Base-by-base conservation (phyloP, 2,329 filamentous ascomycete genomes). In the Leptodontidium sp. region DNA sequence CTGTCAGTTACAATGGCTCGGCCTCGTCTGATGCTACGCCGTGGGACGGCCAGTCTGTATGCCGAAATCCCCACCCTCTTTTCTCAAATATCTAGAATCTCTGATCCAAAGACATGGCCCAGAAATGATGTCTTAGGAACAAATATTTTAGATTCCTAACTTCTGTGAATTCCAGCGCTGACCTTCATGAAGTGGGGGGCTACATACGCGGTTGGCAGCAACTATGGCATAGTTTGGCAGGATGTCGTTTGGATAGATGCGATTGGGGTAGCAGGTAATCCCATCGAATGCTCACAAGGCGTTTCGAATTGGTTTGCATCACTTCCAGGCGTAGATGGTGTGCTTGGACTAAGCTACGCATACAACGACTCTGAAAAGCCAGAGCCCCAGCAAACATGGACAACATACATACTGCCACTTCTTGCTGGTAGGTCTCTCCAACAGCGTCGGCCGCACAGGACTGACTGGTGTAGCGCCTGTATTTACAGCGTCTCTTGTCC, bases 401-500 rank as follows among this genome's bases (percentile, higher is more conserved):
- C 32, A 32, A 49, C 35, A n/a, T 58, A 58, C 32, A 29, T 57
- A 15, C n/a, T 65, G n/a, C 52, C 43, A 35, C 52, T 38, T 32
- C 21, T 58, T 14, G 53, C 57, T 43, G 24, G 52, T 63, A 58
- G 32, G 43, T 32, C 3, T 24, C 24, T 8, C 24, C 21, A 17
- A 17, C 47, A n/a, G 15, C 11, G 15, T 17, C 6, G 7, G 26
- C 8, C 21, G 14, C 32, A 21, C 11, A 29, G 14, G 32, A 43
- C 65, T 70, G 29, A 70, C 21, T 50, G n/a, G 17, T 26, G 5
- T 29, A 73, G 68, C 77, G 72, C 84, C 83, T 11, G 75, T 90
- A 21, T 89, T 90, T 76, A 86, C 87, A 14, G 85, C 83, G 38
- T 78, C 79, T 55, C 78, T 87, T 53, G 83, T 84, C 76, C 81